Evolutionary conservation across 306 rosid genomes (phyloP).

Genomic region (Cucurbita argyrosperma): DNA sequence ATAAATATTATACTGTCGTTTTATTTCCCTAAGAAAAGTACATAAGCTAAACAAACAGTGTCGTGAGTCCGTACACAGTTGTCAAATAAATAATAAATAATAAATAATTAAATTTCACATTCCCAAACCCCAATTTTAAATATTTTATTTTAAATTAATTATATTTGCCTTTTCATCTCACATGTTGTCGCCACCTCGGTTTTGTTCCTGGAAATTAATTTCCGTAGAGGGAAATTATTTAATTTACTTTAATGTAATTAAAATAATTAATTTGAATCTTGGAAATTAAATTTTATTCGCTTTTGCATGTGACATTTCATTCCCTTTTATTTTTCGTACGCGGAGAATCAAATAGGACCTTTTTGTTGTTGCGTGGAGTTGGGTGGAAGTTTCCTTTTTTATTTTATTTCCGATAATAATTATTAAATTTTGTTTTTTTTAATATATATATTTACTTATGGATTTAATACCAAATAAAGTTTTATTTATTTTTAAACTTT

Average conservation of each 20-base stretch:
- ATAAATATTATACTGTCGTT: neutral
- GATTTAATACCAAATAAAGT: no score
- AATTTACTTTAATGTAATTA: neutral
- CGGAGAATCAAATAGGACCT: neutral
- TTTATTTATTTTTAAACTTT: no score
- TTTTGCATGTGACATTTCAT: neutral
- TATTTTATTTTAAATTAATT: neutral
- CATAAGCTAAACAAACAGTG: neutral
- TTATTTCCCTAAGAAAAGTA: neutral
- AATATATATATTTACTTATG: no score
- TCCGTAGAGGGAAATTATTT: neutral
- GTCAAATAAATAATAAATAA: neutral
- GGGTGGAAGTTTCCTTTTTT: neutral
- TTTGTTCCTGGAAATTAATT: neutral
- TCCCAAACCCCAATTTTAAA: neutral
- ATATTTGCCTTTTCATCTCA: neutral
- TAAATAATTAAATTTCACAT: neutral
- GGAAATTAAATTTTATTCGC: neutral
- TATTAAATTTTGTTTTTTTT: no score
- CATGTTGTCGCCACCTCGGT: neutral
- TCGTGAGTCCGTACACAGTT: neutral
- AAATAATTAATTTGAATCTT: neutral
- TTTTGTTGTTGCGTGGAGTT: neutral
- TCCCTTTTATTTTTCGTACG: neutral
- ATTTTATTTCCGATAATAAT: no score